Evolutionary conservation across 257 asterid species (phyloP).

Genomic region (Lithospermum erythrorhizon): DNA sequence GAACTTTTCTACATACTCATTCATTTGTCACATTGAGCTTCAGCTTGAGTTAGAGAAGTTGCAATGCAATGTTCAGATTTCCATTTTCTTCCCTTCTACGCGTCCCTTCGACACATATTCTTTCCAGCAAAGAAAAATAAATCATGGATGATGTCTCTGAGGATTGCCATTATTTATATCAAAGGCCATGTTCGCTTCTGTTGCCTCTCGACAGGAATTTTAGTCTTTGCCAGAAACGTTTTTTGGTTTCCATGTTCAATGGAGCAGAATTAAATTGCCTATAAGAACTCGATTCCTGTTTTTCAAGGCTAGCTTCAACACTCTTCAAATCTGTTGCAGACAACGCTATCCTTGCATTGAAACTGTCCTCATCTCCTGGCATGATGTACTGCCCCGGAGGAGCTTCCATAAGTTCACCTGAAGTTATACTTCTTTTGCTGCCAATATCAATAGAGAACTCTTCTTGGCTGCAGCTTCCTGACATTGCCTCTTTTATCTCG

Average conservation of each 20-base stretch:
- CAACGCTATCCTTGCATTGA: conserved; percentile 22
- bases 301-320: conserved; percentile 26
- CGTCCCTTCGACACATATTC: background rate
- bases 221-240: conserved; percentile 58
- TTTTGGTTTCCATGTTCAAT: conserved; percentile 36
- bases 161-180: conserved; percentile 7
- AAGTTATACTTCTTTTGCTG: conserved; percentile 27
- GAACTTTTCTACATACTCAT: no score
- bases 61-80: background rate
- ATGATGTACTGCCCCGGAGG: conserved; percentile 12
- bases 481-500: conserved; percentile 37
- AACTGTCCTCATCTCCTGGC: conserved; percentile 18
- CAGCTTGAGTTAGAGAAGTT: no score
- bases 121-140: background rate
- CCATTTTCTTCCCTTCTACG: background rate
- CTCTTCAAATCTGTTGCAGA: conserved; percentile 44
- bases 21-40: background rate
- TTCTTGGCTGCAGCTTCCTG: conserved; percentile 58
- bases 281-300: conserved; percentile 54
- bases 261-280: conserved; percentile 84
- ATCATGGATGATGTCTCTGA: background rate
- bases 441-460: conserved; percentile 32
- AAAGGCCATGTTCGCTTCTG: conserved; percentile 66
- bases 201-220: conserved; percentile 57
- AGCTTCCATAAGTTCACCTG: conserved; percentile 35